Base-by-base conservation (phyloP, 1,139 yeast genomes). In the Blastobotrys arbuscula region DNA sequence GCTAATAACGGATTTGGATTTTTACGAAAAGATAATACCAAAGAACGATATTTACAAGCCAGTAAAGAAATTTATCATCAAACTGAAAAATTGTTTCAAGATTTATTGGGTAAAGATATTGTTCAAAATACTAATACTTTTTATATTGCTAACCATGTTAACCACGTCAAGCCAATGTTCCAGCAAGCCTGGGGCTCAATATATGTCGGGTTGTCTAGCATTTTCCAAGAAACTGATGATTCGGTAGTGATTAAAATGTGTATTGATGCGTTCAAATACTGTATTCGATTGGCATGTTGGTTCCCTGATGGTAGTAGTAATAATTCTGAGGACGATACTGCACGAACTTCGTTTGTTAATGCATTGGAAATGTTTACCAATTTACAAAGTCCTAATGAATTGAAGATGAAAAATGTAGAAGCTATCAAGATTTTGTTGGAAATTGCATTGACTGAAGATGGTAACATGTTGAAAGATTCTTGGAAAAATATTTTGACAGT, bases 171-270 rank as follows among this genome's bases (percentile, higher is more conserved):
- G 61, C 92, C 97, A 1, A 87, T 94, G 63, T 92, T 92, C 68
- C 97, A 90, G 60, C 88, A 88, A 13, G 73, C 87, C 44, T 94
- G 99, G 99, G 89, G 92, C 97, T 88, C 97, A 0, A 78, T 92
- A 47, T 73, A 94, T 56, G 98, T 97, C 5, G 97, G 96, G 0
- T 74, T 94, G 47, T 88, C 97, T 0, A 94, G 95, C 2, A 95
- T 96, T 3, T 88, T 90, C 69, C 89, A 85, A 63, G 96, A 87
- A 53, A 82, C 84, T 53, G 94, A 87, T 55, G 96, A 89, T 57
- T 75, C 76, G 15, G 92, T 82, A 45, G 79, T 86, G 4, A 75
- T 85, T n/a, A 76, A 73, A 50, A 66, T 77, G 5, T 84, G 96
- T 58, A 72, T 94, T 51, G 95, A 87, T 57, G 98, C 97, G 10